These are phyloP conservation scores for Zygosaccharomyces sapae DNA, from an alignment of 1,139 yeast species.

Conservation along the genomic window DNA sequence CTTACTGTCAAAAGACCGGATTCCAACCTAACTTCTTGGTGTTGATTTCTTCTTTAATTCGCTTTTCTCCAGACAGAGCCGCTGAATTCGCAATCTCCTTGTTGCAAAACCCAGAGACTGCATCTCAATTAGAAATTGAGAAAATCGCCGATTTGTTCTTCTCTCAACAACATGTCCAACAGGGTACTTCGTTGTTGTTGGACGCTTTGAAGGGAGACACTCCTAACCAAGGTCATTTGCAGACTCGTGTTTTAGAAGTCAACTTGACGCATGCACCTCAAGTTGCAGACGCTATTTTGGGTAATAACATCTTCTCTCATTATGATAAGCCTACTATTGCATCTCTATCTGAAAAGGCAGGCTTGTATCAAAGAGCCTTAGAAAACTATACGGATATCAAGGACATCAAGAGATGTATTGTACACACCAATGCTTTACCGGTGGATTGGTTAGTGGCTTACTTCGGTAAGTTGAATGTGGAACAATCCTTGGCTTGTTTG, in stretches of 20 bases:
- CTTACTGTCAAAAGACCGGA: conserved; percentile 86
- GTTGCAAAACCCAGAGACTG: conserved; percentile 56
- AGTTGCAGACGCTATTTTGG: conserved; percentile 97
- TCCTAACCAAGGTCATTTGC: conserved; percentile 94
- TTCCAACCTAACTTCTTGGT: conserved; percentile 89
- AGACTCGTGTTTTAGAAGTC: conserved; percentile 89
- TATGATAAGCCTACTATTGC: conserved; percentile 94
- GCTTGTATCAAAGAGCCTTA: conserved; percentile 87
- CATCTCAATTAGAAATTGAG: conserved; percentile 71
- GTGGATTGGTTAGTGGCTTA: conserved; percentile 90
- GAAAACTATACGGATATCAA: conserved; percentile 92
- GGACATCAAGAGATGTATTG: conserved; percentile 92
- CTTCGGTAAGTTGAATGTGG: conserved; percentile 92
- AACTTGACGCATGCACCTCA: conserved; percentile 96
- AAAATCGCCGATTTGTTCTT: conserved; percentile 89
- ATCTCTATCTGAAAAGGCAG: conserved; percentile 87
- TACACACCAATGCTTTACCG: conserved; percentile 81
- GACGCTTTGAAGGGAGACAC: conserved; percentile 93
- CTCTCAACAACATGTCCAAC: conserved; percentile 91
- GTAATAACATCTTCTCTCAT: conserved; percentile 92
- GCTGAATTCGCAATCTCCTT: conserved; percentile 93
- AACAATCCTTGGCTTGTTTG: conserved; percentile 84
- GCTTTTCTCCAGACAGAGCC: conserved; percentile 94
- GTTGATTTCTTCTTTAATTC: conserved; percentile 82
- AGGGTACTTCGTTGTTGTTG: conserved; percentile 94